Percentiles rank a stretch among this genome's conserved stretches.
Evolutionary conservation across 768 basidiomycete genomes (phyloP).

Genomic region (Leccinum truebloodii): DNA sequence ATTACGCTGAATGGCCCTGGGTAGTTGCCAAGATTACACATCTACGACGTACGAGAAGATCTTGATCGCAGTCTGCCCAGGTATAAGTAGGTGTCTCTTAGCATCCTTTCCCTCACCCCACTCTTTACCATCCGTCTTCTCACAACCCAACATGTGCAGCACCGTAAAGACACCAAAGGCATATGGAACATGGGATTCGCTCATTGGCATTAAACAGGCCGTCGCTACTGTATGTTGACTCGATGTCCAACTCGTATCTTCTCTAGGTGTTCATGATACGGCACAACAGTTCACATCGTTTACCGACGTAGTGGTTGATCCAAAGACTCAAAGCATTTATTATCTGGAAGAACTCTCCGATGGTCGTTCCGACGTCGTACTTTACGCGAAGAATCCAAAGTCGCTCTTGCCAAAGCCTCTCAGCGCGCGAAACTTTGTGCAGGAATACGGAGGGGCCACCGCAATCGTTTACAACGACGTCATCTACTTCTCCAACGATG

Average conservation of each 20-base stretch:
- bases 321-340: slow-evolving; percentile 44
- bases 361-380: slow-evolving; percentile 50
- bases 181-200: slow-evolving; percentile 62
- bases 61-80: background rate
- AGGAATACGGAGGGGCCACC: slow-evolving; percentile 71
- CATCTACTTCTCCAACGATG: slow-evolving; percentile 59
- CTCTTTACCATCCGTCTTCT: too few species aligned
- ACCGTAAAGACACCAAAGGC: slow-evolving; percentile 35
- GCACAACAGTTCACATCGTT: slow-evolving; percentile 28
- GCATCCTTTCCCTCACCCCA: background rate
- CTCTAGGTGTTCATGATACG: background rate
- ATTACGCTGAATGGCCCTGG: background rate
- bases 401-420: slow-evolving; percentile 55
- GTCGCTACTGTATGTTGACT: slow-evolving; percentile 37
- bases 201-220: slow-evolving; percentile 51
- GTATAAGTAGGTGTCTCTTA: background rate
- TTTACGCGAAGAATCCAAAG: slow-evolving; percentile 41
- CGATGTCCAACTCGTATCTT: background rate
- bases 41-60: background rate
- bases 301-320: slow-evolving; percentile 55
- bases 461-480: slow-evolving; percentile 48
- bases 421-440: slow-evolving; percentile 55
- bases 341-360: slow-evolving; percentile 58
- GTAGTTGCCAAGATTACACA: background rate
- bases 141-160: slow-evolving; percentile 1